Percentiles rank a stretch among this genome's conserved stretches.
These are phyloP conservation scores for Cicer cuneatum DNA, from an alignment of 306 rosid species.

Conservation along the genomic window DNA sequence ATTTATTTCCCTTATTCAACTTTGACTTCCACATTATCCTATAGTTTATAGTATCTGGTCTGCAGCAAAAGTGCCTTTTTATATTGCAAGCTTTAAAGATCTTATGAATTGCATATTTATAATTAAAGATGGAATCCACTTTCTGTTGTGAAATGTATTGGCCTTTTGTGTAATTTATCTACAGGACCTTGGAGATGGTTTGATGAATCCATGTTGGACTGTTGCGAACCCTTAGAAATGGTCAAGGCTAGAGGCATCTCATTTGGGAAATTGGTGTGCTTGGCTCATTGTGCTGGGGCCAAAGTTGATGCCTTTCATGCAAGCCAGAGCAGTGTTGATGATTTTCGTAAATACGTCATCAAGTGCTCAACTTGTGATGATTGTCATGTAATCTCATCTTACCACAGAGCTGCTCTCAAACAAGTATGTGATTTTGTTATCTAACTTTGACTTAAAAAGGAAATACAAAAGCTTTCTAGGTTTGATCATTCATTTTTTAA, in stretches of 20 bases:
- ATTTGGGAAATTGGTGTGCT: constrained; percentile 83
- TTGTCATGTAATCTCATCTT: constrained; percentile 84
- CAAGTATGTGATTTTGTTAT: constrained; percentile 59
- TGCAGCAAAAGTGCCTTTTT: not conserved
- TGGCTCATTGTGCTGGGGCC: constrained; percentile 98
- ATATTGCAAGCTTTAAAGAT: not conserved
- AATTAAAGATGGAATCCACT: constrained; percentile 25
- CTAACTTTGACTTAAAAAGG: not conserved
- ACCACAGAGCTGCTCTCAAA: constrained; percentile 74
- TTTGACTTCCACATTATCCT: not conserved
- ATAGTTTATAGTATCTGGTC: not conserved
- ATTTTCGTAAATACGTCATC: constrained; percentile 69
- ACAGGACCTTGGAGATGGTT: constrained; percentile 99
- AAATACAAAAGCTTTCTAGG: not conserved
- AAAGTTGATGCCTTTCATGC: constrained; percentile 88
- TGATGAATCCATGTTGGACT: constrained; percentile 96
- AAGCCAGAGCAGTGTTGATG: constrained; percentile 62
- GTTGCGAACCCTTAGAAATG: constrained; percentile 86
- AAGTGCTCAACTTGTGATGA: constrained; percentile 75
- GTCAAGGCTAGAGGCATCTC: constrained; percentile 87
- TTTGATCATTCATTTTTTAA: constrained; percentile 14
- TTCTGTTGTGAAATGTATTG: constrained; percentile 11
- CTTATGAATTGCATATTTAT: not conserved
- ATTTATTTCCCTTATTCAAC: not conserved
- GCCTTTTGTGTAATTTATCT: constrained; percentile 30